A percentile compares a stretch with the other conserved stretches of the same genome.
phyloP scores from a whole-genome alignment of 805 yeast species.

The Cyberlindnera amylophila region DNA sequence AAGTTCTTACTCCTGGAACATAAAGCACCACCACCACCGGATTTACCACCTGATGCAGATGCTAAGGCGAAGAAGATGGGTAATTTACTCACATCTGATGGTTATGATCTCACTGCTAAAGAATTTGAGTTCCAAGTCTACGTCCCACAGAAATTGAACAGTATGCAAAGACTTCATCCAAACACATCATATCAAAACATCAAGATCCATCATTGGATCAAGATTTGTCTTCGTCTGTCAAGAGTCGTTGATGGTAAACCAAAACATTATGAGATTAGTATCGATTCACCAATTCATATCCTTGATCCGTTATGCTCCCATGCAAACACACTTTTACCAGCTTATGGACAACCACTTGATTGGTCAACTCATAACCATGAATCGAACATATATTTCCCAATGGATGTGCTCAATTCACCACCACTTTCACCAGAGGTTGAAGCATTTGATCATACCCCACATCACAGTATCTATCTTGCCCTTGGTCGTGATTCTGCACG shows the following conservation, averaged over 20 bases:
- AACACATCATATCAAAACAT: constrained; percentile 79
- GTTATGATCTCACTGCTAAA: constrained; percentile 60
- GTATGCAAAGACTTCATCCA: constrained; percentile 65
- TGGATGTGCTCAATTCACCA: constrained; percentile 38
- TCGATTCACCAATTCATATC: constrained; percentile 90
- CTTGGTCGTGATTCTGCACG: constrained; percentile 24
- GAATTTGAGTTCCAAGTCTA: constrained; percentile 85
- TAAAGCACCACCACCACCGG: constrained; percentile 49
- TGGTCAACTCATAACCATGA: constrained; percentile 22
- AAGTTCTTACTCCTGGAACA: constrained; percentile 81
- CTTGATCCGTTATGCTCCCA: constrained; percentile 75
- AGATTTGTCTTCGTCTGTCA: constrained; percentile 78
- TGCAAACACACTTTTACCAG: constrained; percentile 73
- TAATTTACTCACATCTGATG: constrained; percentile 33
- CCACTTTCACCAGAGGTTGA: constrained; percentile 54
- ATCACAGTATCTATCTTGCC: constrained; percentile 17
- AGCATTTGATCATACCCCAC: constrained; percentile 35
- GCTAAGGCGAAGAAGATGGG: constrained; percentile 39
- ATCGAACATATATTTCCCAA: constrained; percentile 39
- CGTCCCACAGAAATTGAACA: constrained; percentile 67
- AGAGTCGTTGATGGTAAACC: constrained; percentile 62
- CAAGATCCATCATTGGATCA: constrained; percentile 94
- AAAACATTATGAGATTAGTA: constrained; percentile 90
- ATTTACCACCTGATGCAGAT: constrained; percentile 30
- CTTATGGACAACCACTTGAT: constrained; percentile 43